Conservation (phyloP, 495 filamentous ascomycete genomes). For the Daldinia caldariorum region DNA sequence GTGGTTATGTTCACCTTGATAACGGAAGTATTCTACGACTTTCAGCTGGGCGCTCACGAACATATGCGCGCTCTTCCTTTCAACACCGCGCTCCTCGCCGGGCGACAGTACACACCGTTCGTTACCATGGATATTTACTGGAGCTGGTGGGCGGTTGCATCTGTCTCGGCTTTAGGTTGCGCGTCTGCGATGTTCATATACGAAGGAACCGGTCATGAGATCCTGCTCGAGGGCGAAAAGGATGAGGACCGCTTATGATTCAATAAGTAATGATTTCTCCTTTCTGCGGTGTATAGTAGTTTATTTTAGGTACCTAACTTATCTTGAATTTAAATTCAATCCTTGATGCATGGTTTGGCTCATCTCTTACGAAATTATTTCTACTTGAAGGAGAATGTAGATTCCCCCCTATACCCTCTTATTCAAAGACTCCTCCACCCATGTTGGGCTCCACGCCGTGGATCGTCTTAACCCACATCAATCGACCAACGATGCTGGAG, state of each 20-base stretch:
- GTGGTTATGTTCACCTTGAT: conserved; percentile 71
- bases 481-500: too few relatives aligned
- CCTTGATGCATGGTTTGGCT: too few relatives aligned
- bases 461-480: too few relatives aligned
- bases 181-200: conserved; percentile 71
- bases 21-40: conserved; percentile 74
- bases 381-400: too few relatives aligned
- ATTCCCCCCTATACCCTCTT: not conserved
- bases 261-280: too few relatives aligned
- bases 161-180: conserved; percentile 69
- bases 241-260: conserved; percentile 50
- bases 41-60: conserved; percentile 85
- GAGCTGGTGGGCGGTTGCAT: conserved; percentile 78
- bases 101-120: conserved; percentile 38
- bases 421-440: not conserved
- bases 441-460: not conserved
- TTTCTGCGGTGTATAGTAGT: not conserved
- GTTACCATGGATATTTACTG: conserved; percentile 77
- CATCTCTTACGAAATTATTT: too few relatives aligned
- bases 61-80: conserved; percentile 85
- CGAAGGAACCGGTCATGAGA: conserved; percentile 78
- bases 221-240: conserved; percentile 72
- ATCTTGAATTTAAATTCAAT: too few relatives aligned
- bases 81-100: conserved; percentile 73
- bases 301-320: too few relatives aligned